A percentile compares a stretch with the other conserved stretches of the same genome.
phyloP scores from a whole-genome alignment of 2,329 filamentous ascomycete genomes.

The Knufia petricola region DNA sequence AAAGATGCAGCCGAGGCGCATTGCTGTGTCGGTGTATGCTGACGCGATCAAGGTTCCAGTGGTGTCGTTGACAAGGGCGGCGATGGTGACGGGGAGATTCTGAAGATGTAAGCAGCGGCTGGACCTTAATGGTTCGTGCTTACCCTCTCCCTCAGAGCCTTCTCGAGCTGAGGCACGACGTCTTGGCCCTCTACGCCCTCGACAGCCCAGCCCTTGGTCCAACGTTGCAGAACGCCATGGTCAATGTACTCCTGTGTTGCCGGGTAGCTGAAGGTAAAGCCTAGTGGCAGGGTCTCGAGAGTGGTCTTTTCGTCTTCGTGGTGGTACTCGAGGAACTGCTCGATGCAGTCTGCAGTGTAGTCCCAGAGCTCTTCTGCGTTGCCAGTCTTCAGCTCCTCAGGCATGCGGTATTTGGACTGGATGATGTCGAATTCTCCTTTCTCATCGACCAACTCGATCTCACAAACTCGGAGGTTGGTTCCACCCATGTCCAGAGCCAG shows the following conservation, averaged over 20 bases:
- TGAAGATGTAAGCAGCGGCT: slow-evolving; percentile 4
- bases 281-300: slow-evolving; percentile 58
- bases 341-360: slow-evolving; percentile 84
- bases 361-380: slow-evolving; percentile 82
- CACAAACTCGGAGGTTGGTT: slow-evolving; percentile 89
- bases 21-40: slow-evolving; percentile 84
- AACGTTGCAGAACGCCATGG: slow-evolving; percentile 82
- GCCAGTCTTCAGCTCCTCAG: slow-evolving; percentile 81
- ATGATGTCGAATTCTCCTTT: slow-evolving; percentile 89
- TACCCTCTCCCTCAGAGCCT: slow-evolving; percentile 61
- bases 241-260: slow-evolving; percentile 90
- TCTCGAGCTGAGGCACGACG: slow-evolving; percentile 79
- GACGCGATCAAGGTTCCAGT: slow-evolving; percentile 95
- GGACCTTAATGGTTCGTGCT: slow-evolving; percentile 4
- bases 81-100: slow-evolving; percentile 60
- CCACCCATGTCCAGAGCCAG: slow-evolving; percentile 92
- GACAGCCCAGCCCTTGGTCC: slow-evolving; percentile 98
- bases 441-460: slow-evolving; percentile 77
- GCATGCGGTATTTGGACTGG: slow-evolving; percentile 93
- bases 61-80: slow-evolving; percentile 93
- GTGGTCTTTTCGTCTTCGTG: slow-evolving; percentile 51
- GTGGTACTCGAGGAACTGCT: slow-evolving; percentile 82
- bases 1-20: slow-evolving; percentile 96
- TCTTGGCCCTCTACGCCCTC: slow-evolving; percentile 82
- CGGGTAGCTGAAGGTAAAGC: slow-evolving; percentile 95